Evolutionary conservation across 176 grass and related monocot species (phyloP), one percentile per base, ranked within the genome.

Genomic region (Saccharum officinarum): DNA sequence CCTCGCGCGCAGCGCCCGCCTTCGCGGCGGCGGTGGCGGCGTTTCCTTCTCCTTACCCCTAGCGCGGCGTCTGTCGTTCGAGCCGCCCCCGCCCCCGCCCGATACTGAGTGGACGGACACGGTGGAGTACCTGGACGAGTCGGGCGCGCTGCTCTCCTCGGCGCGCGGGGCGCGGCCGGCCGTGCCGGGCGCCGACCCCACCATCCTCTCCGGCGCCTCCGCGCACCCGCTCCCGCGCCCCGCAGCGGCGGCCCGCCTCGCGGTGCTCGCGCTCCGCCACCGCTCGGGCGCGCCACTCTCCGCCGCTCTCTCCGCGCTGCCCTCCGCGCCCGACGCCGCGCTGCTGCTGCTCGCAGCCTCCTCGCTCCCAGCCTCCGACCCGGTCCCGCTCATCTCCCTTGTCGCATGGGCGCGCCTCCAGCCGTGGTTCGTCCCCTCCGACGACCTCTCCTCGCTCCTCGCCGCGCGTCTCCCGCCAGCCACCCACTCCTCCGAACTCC

Each of bases 121-220:
- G 28, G 85, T 99, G 42, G 88, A 96, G 71, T 99, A 99, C 78
- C 90, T 96, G 59, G 97, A 99, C 75, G 93, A 96, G 84, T 82
- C 88, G 59, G 97, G 97, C 13, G 84, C 72, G 46, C 42, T 98
- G 40, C 90, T 98, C 75, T 87, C 89, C 84, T 84, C 93, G 37
- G 86, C 77, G 20, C 91, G 75, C 1, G 97, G 93, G 55, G 88
- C 90, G 22, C 93, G 97, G 26, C 81, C 89, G 47, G 89, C 92
- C 14, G 87, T 94, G 28, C 91, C 97, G 14, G 90, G 91, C 64
- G 83, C 82, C 25, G 91, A 98, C 73, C 61, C 83, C 75, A 92
- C 93, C 73, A 81, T 95, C 81, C 93, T 98, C 67, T 88, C 91
- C 60, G 96, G 96, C 44, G 76, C 84, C 64, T 85, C 92, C 18